phyloP scores from a whole-genome alignment of 202 grass and related monocot species.

The Carex arenaria region DNA sequence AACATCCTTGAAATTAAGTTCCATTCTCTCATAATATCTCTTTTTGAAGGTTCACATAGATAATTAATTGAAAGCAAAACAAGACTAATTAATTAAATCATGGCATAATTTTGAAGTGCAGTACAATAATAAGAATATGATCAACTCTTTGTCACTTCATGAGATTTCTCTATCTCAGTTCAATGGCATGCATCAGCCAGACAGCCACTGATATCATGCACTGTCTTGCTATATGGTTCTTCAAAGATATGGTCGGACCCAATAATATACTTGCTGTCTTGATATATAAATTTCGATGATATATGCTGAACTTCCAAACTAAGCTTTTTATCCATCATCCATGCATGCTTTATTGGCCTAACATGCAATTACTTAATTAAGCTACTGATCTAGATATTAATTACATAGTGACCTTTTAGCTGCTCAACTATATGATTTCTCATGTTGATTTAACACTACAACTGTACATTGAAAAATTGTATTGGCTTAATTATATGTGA shows the following conservation, averaged over 20 bases:
- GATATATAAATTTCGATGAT: not conserved
- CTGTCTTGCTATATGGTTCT: not conserved
- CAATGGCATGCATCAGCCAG: not conserved
- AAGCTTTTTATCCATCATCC: not conserved
- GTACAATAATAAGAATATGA: not conserved
- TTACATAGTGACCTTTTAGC: not conserved
- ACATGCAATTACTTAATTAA: not conserved
- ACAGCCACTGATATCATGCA: not conserved
- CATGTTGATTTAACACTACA: not conserved
- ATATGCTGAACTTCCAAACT: not conserved
- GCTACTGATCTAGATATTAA: not conserved
- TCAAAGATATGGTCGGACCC: constrained; percentile 1
- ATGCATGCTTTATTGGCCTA: not conserved
- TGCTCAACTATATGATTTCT: not conserved
- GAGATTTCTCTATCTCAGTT: not conserved
- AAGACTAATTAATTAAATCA: not conserved
- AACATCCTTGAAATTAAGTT: not conserved
- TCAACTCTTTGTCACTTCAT: not conserved
- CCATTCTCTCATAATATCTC: not conserved
- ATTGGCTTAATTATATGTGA: not conserved
- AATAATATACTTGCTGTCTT: not conserved
- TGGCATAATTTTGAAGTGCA: not conserved
- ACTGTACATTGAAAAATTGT: not conserved
- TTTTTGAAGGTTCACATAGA: not conserved
- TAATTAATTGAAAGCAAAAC: not conserved